Evolutionary conservation across 2,329 filamentous ascomycete species (phyloP).

Genomic region (Claviceps sp.): DNA sequence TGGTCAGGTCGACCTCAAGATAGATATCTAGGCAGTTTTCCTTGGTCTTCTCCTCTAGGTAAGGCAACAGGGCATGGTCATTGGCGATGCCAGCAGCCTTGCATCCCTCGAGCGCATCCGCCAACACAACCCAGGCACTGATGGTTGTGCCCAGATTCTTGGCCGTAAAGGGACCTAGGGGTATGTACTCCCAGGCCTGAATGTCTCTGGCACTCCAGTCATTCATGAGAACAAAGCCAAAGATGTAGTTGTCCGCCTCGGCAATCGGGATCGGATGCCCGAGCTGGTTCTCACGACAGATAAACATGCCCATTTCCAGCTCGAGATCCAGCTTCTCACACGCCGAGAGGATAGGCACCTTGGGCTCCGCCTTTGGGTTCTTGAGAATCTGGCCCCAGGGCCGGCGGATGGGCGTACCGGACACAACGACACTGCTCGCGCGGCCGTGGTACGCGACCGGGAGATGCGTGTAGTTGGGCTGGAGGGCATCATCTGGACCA

Average conservation of each 20-base stretch:
- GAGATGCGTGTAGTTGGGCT: constrained; percentile 70
- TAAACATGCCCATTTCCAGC: constrained; percentile 64
- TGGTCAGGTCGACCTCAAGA: constrained; percentile 25
- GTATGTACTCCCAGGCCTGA: constrained; percentile 47
- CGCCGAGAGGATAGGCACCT: constrained; percentile 44
- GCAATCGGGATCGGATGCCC: constrained; percentile 53
- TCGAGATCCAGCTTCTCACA: constrained; percentile 58
- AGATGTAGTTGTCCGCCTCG: constrained; percentile 57
- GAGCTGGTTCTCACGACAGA: constrained; percentile 51
- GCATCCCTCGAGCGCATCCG: constrained; percentile 37
- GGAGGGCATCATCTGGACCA: constrained; percentile 57
- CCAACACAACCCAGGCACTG: constrained; percentile 48
- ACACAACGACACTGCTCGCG: constrained; percentile 61
- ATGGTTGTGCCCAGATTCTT: constrained; percentile 49
- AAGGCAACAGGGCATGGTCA: constrained; percentile 21
- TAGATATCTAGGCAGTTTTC: constrained; percentile 24
- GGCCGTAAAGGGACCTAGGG: constrained; percentile 47
- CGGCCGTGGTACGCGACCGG: constrained; percentile 74
- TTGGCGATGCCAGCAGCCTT: constrained; percentile 17
- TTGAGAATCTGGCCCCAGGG: constrained; percentile 60
- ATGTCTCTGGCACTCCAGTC: constrained; percentile 53
- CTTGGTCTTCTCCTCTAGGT: constrained; percentile 41
- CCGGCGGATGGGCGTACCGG: constrained; percentile 57
- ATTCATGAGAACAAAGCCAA: constrained; percentile 54
- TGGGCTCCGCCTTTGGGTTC: constrained; percentile 33